Conservation (phyloP, 1,139 yeast genomes). For the Wickerhamomyces sp. region DNA sequence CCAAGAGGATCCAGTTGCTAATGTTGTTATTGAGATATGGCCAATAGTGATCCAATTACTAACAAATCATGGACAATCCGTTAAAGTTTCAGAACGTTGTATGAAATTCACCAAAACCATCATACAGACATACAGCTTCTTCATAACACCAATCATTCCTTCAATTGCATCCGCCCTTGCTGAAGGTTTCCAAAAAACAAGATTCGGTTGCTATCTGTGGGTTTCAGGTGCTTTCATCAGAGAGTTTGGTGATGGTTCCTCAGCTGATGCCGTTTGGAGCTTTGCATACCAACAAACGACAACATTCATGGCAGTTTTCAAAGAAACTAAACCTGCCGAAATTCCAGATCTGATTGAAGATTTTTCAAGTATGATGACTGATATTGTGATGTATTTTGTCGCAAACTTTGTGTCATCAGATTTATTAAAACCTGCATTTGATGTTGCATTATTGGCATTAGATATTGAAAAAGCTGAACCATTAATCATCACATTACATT, state of each 20-base stretch:
- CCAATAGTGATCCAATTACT: constrained; percentile 50
- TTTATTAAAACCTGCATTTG: constrained; percentile 54
- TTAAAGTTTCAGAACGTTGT: constrained; percentile 67
- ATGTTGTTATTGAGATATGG: constrained; percentile 54
- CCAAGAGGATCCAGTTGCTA: constrained; percentile 50
- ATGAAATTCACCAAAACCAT: constrained; percentile 64
- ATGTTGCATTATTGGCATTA: constrained; percentile 55
- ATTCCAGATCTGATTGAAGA: constrained; percentile 85
- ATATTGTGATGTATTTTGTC: constrained; percentile 76
- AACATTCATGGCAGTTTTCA: constrained; percentile 35
- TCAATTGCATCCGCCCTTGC: constrained; percentile 60
- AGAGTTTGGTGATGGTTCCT: constrained; percentile 65
- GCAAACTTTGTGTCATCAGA: constrained; percentile 51
- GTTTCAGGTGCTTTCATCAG: constrained; percentile 80
- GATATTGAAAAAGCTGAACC: constrained; percentile 68
- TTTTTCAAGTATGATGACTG: constrained; percentile 79
- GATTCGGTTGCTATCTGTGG: constrained; percentile 84
- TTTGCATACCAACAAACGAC: constrained; percentile 43
- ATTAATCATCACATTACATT: constrained; percentile 65
- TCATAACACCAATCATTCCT: constrained; percentile 56
- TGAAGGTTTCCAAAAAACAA: constrained; percentile 62
- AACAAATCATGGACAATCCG: constrained; percentile 47
- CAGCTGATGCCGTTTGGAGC: constrained; percentile 40
- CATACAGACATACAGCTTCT: constrained; percentile 64
- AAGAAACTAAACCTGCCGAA: constrained; percentile 29